These are phyloP conservation scores for Castanopsis chinensis DNA, from an alignment of 306 rosid genomes.

Conservation along the genomic window DNA sequence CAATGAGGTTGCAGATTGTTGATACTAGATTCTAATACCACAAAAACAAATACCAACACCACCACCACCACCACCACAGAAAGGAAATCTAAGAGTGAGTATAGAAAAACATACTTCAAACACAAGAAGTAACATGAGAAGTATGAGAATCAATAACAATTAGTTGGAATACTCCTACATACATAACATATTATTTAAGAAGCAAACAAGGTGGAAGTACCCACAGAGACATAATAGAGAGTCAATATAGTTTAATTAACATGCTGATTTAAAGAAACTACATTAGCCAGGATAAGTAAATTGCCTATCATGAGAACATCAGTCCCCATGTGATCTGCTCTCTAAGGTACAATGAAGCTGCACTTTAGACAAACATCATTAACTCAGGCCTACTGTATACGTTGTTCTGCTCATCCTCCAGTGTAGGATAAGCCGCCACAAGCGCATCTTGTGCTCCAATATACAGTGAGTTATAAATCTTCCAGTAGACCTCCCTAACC, in stretches of 20 bases:
- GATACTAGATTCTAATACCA: no score
- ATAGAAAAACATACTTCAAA: background rate
- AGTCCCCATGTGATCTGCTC: background rate
- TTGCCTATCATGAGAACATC: background rate
- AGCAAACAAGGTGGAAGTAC: background rate
- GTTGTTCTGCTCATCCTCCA: conserved; percentile 64
- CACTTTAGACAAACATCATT: conserved; percentile 49
- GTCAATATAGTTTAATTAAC: background rate
- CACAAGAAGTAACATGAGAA: background rate
- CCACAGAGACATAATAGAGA: background rate
- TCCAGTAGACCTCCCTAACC: conserved; percentile 83
- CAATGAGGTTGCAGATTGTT: no score
- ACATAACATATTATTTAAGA: background rate
- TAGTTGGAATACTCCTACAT: background rate
- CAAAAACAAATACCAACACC: no score
- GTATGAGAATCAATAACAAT: background rate
- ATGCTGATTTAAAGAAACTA: background rate
- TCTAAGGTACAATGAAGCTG: background rate
- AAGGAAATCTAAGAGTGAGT: no score
- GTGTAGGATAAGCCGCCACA: conserved; percentile 61
- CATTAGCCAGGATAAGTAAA: background rate
- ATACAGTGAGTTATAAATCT: conserved; percentile 66
- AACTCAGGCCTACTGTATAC: conserved; percentile 62
- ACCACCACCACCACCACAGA: no score
- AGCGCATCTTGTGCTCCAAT: conserved; percentile 81